phyloP scores from a whole-genome alignment of 345 rosid genomes.

The Psidium friedrichsthalianum region DNA sequence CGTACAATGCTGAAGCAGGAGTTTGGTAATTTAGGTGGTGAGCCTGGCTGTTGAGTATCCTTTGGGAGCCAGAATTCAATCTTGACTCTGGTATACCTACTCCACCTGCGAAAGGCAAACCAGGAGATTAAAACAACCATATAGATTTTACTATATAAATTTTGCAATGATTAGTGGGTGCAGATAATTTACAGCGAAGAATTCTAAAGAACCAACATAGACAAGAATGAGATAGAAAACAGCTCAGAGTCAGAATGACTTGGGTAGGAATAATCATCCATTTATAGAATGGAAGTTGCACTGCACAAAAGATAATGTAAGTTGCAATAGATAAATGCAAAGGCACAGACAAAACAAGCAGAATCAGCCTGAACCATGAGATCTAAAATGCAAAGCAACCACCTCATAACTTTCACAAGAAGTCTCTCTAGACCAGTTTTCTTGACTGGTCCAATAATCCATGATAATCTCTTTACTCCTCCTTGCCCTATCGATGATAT shows the following conservation, averaged over 20 bases:
- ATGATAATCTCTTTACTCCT: background rate
- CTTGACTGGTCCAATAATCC: background rate
- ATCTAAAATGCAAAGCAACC: background rate
- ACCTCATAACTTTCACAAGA: background rate
- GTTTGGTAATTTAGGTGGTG: slow-evolving; percentile 57
- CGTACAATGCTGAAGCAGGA: slow-evolving; percentile 88
- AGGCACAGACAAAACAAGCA: background rate
- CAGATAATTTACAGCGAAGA: background rate
- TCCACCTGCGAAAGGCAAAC: slow-evolving; percentile 21
- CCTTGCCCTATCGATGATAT: background rate
- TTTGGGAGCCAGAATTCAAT: slow-evolving; percentile 24
- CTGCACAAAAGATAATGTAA: background rate
- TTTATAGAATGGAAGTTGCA: background rate
- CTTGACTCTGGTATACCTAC: slow-evolving; percentile 34
- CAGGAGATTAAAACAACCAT: background rate
- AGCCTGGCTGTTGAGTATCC: slow-evolving; percentile 23
- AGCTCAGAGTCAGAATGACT: background rate
- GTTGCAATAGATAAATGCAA: background rate
- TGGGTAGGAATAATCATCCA: background rate
- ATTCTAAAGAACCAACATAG: background rate
- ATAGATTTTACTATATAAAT: background rate
- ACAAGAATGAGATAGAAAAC: background rate
- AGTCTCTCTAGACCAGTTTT: background rate
- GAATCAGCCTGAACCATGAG: background rate
- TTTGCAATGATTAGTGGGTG: background rate